Evolutionary conservation across 768 basidiomycete species (phyloP), one percentile per base, ranked within the genome.

Genomic region (Coprinellus micaceus): DNA sequence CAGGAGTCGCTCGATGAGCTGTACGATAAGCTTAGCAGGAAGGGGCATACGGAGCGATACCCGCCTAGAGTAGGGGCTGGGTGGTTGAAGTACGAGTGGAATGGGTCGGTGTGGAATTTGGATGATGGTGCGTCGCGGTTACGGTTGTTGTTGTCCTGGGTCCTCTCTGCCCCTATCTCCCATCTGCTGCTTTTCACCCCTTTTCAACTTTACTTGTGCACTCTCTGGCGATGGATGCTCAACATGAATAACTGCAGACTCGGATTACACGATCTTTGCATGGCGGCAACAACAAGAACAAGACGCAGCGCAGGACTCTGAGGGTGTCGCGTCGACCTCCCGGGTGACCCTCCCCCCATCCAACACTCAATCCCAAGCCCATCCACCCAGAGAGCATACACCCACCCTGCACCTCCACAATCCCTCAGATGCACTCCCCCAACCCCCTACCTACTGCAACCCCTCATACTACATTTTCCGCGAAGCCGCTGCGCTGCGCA

Each of bases 1-100:
- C 81, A 88, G 63, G 88, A 91, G 48, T 78, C 83, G 2, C 66
- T 92, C 33, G 70, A 77, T 22, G 76, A 77, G 25, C 77, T 94
- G 7, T 87, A 77, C 64, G 83, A 88, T 66, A 89, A 86, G 59
- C 78, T 94, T 52, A 89, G 79, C 63, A 75, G 82, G 58, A 94
- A 92, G 69, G 64, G 75, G 0, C 76, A 79, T 41, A 76, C 77
- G 0, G 82, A 82, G 21, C 85, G 85, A 64, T 72, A 77, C 53
- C 82, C 82, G 17, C 73, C 81, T 57, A 80, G 82, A 19, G 82
- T 94, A 19, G 85, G 83, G 28, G 77, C 88, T 15, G 88, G 89
- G 33, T 93, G 91, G 83, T 74, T 96, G 47, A 92, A 94, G 64
- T 98, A 98, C 66, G 82, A 89, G 59, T 94, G 83, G 76, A 84